Percentiles rank a stretch among this genome's conserved stretches.
phyloP scores from a whole-genome alignment of 441 rosid genomes.

The Isatis lusitanica region DNA sequence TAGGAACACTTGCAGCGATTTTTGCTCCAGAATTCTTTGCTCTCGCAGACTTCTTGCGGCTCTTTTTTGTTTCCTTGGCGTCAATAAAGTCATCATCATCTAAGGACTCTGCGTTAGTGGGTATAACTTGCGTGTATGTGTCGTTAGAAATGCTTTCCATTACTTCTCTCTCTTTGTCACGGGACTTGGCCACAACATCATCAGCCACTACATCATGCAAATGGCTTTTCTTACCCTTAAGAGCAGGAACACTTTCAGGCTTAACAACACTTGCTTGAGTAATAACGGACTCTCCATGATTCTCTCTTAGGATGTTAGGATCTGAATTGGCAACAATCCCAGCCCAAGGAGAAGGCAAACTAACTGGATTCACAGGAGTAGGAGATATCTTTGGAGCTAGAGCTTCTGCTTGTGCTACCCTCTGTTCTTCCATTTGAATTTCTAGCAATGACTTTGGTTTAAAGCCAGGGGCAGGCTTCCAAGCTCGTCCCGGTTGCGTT shows the following conservation, averaged over 20 bases:
- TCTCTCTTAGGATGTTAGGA: constrained; percentile 48
- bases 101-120: constrained; percentile 39
- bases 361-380: constrained; percentile 45
- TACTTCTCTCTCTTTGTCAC: constrained; percentile 50
- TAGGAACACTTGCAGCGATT: constrained; percentile 41
- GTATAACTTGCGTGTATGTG: constrained; percentile 35
- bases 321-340: constrained; percentile 70
- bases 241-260: constrained; percentile 47
- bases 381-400: constrained; percentile 54
- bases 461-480: constrained; percentile 99
- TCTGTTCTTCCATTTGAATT: constrained; percentile 95
- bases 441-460: constrained; percentile 92
- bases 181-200: constrained; percentile 61
- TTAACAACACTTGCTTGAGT: constrained; percentile 44
- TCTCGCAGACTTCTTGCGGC: constrained; percentile 88
- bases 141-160: constrained; percentile 38
- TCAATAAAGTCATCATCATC: constrained; percentile 83
- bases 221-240: constrained; percentile 63
- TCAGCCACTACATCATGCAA: constrained; percentile 71
- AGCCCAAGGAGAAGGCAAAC: constrained; percentile 68
- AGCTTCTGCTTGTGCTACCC: constrained; percentile 62
- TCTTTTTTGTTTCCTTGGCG: constrained; percentile 87
- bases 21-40: constrained; percentile 68
- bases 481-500: constrained; percentile 61
- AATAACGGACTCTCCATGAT: constrained; percentile 42